Evolutionary conservation across 2,329 filamentous ascomycete species (phyloP).

Genomic region (Chaetomium strumarium): DNA sequence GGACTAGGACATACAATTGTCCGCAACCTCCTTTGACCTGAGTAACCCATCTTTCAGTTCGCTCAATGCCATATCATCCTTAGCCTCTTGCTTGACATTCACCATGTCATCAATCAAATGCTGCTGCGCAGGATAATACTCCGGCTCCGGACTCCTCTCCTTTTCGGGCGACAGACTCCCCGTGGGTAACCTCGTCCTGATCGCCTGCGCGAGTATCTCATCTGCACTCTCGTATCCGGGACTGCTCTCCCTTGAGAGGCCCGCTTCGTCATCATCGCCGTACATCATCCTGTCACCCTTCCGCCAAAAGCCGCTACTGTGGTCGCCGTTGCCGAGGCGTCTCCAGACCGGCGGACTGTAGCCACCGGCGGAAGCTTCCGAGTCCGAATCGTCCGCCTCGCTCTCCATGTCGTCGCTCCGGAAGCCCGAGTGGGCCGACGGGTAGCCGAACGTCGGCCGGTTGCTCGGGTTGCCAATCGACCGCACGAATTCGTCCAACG

Average conservation of each 20-base stretch:
- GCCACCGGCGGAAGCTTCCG: conserved; percentile 44
- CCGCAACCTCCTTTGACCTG: conserved; percentile 31
- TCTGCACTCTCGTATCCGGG: conserved; percentile 33
- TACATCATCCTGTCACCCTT: conserved; percentile 46
- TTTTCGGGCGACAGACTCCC: conserved; percentile 53
- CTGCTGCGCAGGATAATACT: conserved; percentile 21
- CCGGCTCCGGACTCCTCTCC: conserved; percentile 43
- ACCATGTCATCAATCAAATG: conserved; percentile 17
- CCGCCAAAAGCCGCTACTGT: conserved; percentile 56
- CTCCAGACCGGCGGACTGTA: conserved; percentile 58
- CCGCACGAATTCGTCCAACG: conserved; percentile 50
- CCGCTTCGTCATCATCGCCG: conserved; percentile 21
- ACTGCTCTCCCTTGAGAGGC: conserved; percentile 28
- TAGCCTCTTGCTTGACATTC: conserved; percentile 32
- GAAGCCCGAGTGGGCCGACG: conserved; percentile 39
- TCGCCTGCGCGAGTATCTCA: conserved; percentile 45
- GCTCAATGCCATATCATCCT: conserved; percentile 28
- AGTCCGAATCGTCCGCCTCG: conserved; percentile 29
- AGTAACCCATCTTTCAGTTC: conserved; percentile 18
- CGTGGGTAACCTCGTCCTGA: conserved; percentile 49
- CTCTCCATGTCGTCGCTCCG: conserved; percentile 36
- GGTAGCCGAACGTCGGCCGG: conserved; percentile 34
- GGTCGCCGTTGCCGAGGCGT: conserved; percentile 53
- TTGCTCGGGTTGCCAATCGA: conserved; percentile 31
- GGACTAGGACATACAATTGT: conserved; percentile 46